Conservation (phyloP, 1,139 yeast genomes). For the Wickerhamomyces sp. region DNA sequence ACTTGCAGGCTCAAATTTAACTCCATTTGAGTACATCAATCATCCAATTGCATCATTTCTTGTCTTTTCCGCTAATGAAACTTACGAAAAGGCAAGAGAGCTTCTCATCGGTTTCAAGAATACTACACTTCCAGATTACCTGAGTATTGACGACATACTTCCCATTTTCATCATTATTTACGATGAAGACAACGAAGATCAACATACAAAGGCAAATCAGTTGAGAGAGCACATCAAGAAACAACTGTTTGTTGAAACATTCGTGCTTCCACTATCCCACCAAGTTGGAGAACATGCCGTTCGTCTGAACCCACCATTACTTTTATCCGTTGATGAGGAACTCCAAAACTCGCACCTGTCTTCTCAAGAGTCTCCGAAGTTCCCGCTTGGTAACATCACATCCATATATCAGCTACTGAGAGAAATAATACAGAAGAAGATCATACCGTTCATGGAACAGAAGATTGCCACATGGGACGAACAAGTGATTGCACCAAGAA, state of each 20-base stretch:
- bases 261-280: conserved; percentile 26
- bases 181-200: conserved; percentile 23
- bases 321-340: conserved; percentile 50
- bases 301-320: conserved; percentile 31
- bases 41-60: conserved; percentile 83
- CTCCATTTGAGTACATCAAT: conserved; percentile 83
- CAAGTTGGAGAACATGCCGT: conserved; percentile 17
- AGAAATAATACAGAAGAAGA: conserved; percentile 50
- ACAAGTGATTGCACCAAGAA: conserved; percentile 60
- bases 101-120: conserved; percentile 44
- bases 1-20: conserved; percentile 55
- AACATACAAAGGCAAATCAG: conserved; percentile 24
- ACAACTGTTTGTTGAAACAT: conserved; percentile 30
- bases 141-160: conserved; percentile 53
- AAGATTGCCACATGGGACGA: conserved; percentile 78
- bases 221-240: conserved; percentile 31
- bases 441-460: conserved; percentile 76
- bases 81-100: conserved; percentile 49
- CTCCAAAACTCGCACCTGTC: conserved; percentile 30
- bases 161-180: conserved; percentile 34
- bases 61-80: conserved; percentile 36
- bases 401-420: conserved; percentile 40
- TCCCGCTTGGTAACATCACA: conserved; percentile 30
- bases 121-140: conserved; percentile 45
- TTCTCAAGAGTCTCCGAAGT: conserved; percentile 6